Base-by-base conservation (phyloP, 2,329 filamentous ascomycete genomes). In the Zymoseptoria tritici region DNA sequence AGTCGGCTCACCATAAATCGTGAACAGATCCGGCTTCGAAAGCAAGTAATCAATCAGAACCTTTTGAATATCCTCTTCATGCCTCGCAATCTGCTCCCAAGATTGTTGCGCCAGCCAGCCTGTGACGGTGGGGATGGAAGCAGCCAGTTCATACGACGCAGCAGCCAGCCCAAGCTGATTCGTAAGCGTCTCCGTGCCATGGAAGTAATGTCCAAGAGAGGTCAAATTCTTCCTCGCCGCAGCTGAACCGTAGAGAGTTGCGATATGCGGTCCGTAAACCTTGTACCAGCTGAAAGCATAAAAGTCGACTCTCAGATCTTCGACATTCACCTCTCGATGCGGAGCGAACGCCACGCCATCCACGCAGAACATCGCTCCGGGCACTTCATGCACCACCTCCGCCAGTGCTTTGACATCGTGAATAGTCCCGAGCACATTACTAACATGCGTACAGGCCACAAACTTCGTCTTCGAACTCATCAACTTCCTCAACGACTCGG, bases 281-380 rank as follows among this genome's bases (percentile, higher is more conserved):
- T 93, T 93, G 75, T 92, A 92, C 89, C 88, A 92, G 0, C 81
- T 86, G 70, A 92, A 90, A n/a, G 80, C 69, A 72, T 92, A 93
- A 66, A 91, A 86, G 70, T 93, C 89, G 0, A 88, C 86, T 0
- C 81, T 88, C 0, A 90, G 77, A 0, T 76, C 83, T 63, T 83
- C 79, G 4, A 92, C 86, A 70, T 93, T 86, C 9, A 93, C 74
- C 7, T 77, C 77, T 4, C 88, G 79, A 71, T 93, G 89, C 0
- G 89, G 89, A 0, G 89, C 88, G 68, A 85, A 90, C 3, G 88
- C 86, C 0, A 92, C 89, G 2, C 85, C 89, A 73, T 93, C 90
- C 5, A 92, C 87, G 64, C 82, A 86, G 1, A 92, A 75, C 1
- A 91, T 72, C 1, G 87, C 83, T 0, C 79, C 76, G 0, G 81